Evolutionary conservation across 2,329 filamentous ascomycete species (phyloP).

Genomic region (Fusarium sp.): DNA sequence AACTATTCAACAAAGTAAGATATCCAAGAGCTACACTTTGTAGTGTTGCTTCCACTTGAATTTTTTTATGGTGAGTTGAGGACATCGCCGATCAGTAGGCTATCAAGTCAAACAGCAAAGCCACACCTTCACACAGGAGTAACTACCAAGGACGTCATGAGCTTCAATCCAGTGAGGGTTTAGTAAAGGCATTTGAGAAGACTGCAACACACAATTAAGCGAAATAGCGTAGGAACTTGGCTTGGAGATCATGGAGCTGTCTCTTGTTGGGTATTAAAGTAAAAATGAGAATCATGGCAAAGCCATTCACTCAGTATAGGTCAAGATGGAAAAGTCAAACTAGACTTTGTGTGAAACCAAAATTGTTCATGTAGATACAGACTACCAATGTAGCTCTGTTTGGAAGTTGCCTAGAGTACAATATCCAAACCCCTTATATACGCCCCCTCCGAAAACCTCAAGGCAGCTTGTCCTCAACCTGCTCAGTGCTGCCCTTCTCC

Average conservation of each 20-base stretch:
- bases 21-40: neutral
- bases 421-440: neutral
- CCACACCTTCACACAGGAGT: neutral
- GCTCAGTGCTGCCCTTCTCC: slow-evolving; percentile 45
- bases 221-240: neutral
- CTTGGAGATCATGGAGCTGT: neutral
- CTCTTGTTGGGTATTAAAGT: neutral
- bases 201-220: neutral
- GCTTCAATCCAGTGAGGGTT: neutral
- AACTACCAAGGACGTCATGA: neutral
- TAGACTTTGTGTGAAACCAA: neutral
- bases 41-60: neutral
- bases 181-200: neutral
- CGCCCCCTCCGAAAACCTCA: neutral
- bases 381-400: neutral
- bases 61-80: neutral
- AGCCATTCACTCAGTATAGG: neutral
- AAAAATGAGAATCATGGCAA: neutral
- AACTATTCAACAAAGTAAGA: neutral
- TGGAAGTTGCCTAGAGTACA: neutral
- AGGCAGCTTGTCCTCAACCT: slow-evolving; percentile 39
- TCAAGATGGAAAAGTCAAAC: neutral
- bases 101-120: neutral
- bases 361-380: neutral
- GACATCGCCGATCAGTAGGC: neutral